Evolutionary conservation across 805 yeast species (phyloP).

Genomic region (Lachancea mirantina): DNA sequence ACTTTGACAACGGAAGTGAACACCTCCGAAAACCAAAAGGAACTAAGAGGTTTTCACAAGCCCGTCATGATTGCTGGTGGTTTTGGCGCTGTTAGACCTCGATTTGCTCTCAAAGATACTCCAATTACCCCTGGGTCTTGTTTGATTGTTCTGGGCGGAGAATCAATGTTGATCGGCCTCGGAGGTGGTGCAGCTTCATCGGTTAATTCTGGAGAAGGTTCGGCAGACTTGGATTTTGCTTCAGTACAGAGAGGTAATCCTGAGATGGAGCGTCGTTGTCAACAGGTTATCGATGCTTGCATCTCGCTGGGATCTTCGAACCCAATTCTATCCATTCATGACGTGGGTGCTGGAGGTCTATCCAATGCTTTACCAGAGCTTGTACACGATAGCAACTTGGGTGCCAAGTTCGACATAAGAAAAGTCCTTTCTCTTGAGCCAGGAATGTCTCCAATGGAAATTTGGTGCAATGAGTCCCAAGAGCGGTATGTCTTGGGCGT

Average conservation of each 20-base stretch:
- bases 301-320: slow-evolving; percentile 64
- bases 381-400: slow-evolving; percentile 93
- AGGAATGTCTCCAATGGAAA: slow-evolving; percentile 99
- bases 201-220: slow-evolving; percentile 91
- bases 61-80: slow-evolving; percentile 99
- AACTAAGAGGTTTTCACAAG: slow-evolving; percentile 93
- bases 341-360: slow-evolving; percentile 99
- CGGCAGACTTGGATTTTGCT: slow-evolving; percentile 94
- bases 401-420: slow-evolving; percentile 88
- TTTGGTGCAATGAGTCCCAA: slow-evolving; percentile 99
- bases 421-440: slow-evolving; percentile 87
- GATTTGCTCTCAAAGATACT: slow-evolving; percentile 77
- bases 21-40: slow-evolving; percentile 54
- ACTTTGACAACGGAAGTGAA: slow-evolving; percentile 78
- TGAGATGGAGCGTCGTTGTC: slow-evolving; percentile 98
- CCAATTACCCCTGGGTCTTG: slow-evolving; percentile 88
- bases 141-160: slow-evolving; percentile 93
- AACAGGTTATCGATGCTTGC: slow-evolving; percentile 94
- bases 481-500: slow-evolving; percentile 96
- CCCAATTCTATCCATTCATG: slow-evolving; percentile 94
- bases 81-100: slow-evolving; percentile 93
- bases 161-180: slow-evolving; percentile 93
- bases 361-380: slow-evolving; percentile 96
- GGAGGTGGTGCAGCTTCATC: slow-evolving; percentile 99
- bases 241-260: slow-evolving; percentile 99